A percentile compares a stretch with the other conserved stretches of the same genome.
Conservation (phyloP, 2,329 filamentous ascomycete species). For the Neonectria hederae region DNA sequence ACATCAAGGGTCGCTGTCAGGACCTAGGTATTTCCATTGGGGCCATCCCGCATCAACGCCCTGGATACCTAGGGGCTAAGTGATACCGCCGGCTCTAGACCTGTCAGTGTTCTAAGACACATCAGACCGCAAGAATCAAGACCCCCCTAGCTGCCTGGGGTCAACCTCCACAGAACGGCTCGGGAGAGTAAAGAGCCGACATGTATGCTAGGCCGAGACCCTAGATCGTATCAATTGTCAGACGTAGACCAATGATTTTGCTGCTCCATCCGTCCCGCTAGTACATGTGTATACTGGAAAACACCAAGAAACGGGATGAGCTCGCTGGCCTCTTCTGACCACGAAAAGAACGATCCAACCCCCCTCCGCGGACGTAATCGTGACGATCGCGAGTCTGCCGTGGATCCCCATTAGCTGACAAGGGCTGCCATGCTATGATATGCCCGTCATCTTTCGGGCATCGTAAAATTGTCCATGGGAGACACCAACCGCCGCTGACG, state of each 20-base stretch:
- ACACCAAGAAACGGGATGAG: not conserved
- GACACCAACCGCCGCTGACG: not conserved
- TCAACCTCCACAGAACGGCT: not conserved
- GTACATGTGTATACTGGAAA: not conserved
- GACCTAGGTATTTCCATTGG: not conserved
- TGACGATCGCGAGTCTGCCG: not conserved
- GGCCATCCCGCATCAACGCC: not conserved
- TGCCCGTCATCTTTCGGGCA: conserved; percentile 13
- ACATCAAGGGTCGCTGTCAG: not conserved
- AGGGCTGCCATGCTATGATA: not conserved
- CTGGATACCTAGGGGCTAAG: not conserved
- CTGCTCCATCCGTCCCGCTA: not conserved
- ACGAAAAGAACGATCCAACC: not conserved
- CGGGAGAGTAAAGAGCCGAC: not conserved
- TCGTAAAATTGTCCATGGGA: not conserved
- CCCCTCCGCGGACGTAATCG: not conserved
- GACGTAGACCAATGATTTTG: no score
- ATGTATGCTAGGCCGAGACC: not conserved
- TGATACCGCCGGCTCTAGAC: not conserved
- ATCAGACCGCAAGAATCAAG: not conserved
- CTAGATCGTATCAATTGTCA: not conserved
- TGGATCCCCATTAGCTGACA: not conserved
- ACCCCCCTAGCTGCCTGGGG: not conserved
- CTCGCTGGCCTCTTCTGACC: not conserved
- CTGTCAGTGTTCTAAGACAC: not conserved